These are phyloP conservation scores for Epichloe hybrida DNA, from an alignment of 2,329 filamentous ascomycete species.

Conservation along the genomic window DNA sequence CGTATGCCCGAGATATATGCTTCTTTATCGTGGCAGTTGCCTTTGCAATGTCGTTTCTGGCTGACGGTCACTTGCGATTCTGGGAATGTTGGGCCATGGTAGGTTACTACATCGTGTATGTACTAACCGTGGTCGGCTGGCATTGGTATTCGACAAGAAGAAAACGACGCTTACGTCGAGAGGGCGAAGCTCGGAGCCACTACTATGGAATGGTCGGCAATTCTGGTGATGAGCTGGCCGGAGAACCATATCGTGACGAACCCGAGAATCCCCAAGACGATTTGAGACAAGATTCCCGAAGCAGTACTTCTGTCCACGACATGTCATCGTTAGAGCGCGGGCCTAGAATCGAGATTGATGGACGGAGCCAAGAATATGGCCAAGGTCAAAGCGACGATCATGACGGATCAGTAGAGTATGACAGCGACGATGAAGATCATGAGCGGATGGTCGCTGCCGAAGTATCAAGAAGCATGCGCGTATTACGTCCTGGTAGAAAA, in stretches of 20 bases:
- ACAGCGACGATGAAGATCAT: conserved; percentile 34
- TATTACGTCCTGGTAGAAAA: conserved; percentile 54
- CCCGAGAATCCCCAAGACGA: conserved; percentile 22
- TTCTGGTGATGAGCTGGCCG: conserved; percentile 37
- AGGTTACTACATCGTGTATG: conserved; percentile 80
- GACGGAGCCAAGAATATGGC: conserved; percentile 16
- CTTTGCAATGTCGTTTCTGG: conserved; percentile 78
- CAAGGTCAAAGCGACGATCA: conserved; percentile 21
- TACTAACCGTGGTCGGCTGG: conserved; percentile 76
- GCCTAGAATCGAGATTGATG: conserved; percentile 34
- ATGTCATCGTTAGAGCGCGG: conserved; percentile 31
- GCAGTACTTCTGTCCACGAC: conserved; percentile 16
- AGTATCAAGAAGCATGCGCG: conserved; percentile 84
- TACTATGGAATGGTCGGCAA: conserved; percentile 45
- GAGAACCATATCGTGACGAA: conserved; percentile 51
- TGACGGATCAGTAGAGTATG: conserved; percentile 26
- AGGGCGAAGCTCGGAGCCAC: conserved; percentile 61
- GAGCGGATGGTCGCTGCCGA: conserved; percentile 62
- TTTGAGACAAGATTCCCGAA: conserved; percentile 7
- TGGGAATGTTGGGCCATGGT: conserved; percentile 94
- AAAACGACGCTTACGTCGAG: conserved; percentile 45
- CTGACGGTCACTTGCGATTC: conserved; percentile 67
- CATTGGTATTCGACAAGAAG: conserved; percentile 69
- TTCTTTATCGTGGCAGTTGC: conserved; percentile 82
- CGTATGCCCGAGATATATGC: conserved; percentile 79